Percentiles rank a stretch among this genome's conserved stretches.
Evolutionary conservation across 345 rosid genomes (phyloP).

Genomic region (Durio zibethinus): DNA sequence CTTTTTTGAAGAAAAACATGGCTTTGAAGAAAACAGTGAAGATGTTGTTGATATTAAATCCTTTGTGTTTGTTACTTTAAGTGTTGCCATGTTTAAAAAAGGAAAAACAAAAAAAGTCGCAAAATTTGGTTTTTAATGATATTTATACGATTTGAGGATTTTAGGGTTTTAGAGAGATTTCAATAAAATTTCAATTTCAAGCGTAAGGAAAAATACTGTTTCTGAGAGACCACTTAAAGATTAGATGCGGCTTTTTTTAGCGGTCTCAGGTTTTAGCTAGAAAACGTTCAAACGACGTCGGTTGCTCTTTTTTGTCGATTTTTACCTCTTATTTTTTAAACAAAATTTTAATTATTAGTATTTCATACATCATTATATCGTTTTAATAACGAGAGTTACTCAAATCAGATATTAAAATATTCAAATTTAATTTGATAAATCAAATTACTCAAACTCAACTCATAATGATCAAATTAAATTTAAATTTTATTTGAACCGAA

Average conservation of each 20-base stretch:
- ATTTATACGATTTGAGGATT: neutral
- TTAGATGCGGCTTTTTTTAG: neutral
- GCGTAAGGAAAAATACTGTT: neutral
- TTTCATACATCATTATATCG: no score
- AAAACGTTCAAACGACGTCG: neutral
- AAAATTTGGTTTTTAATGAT: neutral
- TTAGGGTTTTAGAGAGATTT: conserved; percentile 47
- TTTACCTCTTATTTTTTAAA: no score
- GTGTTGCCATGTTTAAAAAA: conserved; percentile 41
- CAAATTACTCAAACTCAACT: no score
- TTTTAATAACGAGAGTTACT: no score
- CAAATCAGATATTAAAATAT: no score
- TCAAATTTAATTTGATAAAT: no score
- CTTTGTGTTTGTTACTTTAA: conserved; percentile 52
- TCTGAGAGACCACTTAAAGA: neutral
- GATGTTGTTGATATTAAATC: conserved; percentile 37
- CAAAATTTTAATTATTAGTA: no score
- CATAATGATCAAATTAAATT: no score
- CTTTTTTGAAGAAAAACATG: conserved; percentile 4
- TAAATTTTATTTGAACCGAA: no score
- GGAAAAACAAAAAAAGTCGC: conserved; percentile 13
- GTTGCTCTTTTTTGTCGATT: neutral
- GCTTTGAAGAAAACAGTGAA: conserved; percentile 26
- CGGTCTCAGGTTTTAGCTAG: neutral
- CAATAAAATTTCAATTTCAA: conserved; percentile 2